These are phyloP conservation scores for Lipomyces spencermartinsiae DNA, from an alignment of 805 yeast genomes.

Conservation along the genomic window DNA sequence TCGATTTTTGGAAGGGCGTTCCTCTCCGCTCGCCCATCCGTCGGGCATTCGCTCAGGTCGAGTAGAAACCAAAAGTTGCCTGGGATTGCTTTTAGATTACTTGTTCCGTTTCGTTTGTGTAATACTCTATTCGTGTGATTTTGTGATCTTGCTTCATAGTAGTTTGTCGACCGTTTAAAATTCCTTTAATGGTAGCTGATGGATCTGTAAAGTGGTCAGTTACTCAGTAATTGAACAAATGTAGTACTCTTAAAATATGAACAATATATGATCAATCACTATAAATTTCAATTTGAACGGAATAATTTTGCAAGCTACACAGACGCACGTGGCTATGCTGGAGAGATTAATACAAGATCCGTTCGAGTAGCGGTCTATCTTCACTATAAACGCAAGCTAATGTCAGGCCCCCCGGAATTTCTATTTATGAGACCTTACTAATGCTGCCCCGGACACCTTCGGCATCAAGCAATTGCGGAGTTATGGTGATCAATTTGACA, in stretches of 20 bases:
- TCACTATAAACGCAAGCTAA: no score
- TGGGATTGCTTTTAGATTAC: not conserved
- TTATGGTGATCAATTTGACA: no score
- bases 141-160: not conserved
- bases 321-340: no score
- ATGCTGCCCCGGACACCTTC: no score
- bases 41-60: conserved; percentile 60
- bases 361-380: no score
- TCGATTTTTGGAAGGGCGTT: conserved; percentile 79
- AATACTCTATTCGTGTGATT: not conserved
- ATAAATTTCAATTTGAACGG: no score
- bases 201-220: not conserved
- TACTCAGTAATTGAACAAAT: not conserved
- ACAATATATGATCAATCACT: not conserved
- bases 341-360: no score
- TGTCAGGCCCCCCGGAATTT: no score
- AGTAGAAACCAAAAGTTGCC: conserved; percentile 3
- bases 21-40: conserved; percentile 75
- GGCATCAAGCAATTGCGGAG: no score
- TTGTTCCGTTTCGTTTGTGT: not conserved
- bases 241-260: not conserved
- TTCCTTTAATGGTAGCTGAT: not conserved
- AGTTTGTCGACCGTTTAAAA: not conserved
- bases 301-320: no score
- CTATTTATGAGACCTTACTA: no score